These are phyloP conservation scores for Neonectria neomacrospora DNA, from an alignment of 2,329 filamentous ascomycete genomes.

Conservation along the genomic window DNA sequence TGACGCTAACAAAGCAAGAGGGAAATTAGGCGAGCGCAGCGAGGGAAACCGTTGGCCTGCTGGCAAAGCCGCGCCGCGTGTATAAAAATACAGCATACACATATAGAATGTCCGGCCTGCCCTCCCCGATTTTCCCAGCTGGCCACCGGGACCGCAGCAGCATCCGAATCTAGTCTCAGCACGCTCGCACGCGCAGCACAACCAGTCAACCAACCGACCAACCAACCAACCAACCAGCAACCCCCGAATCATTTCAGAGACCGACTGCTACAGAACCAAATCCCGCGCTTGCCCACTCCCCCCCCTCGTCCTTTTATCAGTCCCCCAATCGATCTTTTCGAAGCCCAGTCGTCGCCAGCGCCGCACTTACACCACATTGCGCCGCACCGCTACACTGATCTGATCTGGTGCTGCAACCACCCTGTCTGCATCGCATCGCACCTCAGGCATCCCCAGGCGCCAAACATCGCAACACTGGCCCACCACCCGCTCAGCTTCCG, in stretches of 20 bases:
- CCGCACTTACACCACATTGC: slow-evolving; percentile 17
- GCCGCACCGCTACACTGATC: slow-evolving; percentile 1
- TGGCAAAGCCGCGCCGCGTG: slow-evolving; percentile 49
- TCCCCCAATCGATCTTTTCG: slow-evolving; percentile 1
- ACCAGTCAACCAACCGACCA: slow-evolving; percentile 7
- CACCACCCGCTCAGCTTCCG: slow-evolving; percentile 32
- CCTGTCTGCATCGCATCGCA: slow-evolving; percentile 17
- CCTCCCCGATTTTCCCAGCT: slow-evolving; percentile 54
- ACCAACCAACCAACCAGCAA: slow-evolving; percentile 7
- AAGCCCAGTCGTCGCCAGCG: neutral
- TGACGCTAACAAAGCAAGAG: slow-evolving; percentile 49
- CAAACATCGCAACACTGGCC: slow-evolving; percentile 25
- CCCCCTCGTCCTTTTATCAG: slow-evolving; percentile 8
- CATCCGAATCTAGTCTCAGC: slow-evolving; percentile 33
- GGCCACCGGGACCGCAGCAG: slow-evolving; percentile 43
- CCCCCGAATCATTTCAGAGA: neutral
- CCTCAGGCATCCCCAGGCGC: slow-evolving; percentile 17
- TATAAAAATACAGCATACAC: slow-evolving; percentile 60
- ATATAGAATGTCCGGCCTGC: slow-evolving; percentile 58
- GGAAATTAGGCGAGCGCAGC: slow-evolving; percentile 52
- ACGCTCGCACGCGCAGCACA: slow-evolving; percentile 16
- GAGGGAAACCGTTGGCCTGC: slow-evolving; percentile 50
- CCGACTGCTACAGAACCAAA: neutral
- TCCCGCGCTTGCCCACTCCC: slow-evolving; percentile 27
- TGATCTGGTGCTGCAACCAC: slow-evolving; percentile 23